Conservation (phyloP, 441 rosid genomes). For the Syzygium syzygioides region DNA sequence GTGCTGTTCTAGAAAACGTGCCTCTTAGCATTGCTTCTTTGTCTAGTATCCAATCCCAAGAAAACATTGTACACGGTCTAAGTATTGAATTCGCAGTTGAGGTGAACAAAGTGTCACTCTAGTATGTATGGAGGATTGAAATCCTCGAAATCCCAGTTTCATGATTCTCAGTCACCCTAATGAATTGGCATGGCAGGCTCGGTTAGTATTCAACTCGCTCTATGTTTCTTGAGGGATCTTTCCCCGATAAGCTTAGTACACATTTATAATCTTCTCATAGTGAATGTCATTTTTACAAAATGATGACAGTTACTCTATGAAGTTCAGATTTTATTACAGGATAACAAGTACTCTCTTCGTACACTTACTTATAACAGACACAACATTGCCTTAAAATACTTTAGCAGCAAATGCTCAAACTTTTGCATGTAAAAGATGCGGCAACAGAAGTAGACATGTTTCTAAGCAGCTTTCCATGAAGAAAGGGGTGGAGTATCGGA, state of each 20-base stretch:
- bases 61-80: neutral
- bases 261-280: neutral
- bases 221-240: too few relatives aligned
- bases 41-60: neutral
- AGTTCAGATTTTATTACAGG: too few relatives aligned
- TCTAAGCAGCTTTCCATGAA: neutral
- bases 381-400: neutral
- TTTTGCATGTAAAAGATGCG: neutral
- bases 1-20: neutral
- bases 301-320: too few relatives aligned
- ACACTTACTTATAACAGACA: neutral
- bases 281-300: neutral
- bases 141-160: neutral
- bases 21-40: neutral
- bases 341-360: neutral
- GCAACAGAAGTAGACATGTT: neutral
- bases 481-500: neutral
- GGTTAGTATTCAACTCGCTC: neutral
- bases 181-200: neutral
- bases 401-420: neutral
- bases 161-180: neutral
- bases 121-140: neutral
- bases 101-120: neutral
- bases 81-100: neutral
- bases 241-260: too few relatives aligned